Conservation (phyloP, 2,329 filamentous ascomycete genomes). For the Huntiella omanensis region DNA sequence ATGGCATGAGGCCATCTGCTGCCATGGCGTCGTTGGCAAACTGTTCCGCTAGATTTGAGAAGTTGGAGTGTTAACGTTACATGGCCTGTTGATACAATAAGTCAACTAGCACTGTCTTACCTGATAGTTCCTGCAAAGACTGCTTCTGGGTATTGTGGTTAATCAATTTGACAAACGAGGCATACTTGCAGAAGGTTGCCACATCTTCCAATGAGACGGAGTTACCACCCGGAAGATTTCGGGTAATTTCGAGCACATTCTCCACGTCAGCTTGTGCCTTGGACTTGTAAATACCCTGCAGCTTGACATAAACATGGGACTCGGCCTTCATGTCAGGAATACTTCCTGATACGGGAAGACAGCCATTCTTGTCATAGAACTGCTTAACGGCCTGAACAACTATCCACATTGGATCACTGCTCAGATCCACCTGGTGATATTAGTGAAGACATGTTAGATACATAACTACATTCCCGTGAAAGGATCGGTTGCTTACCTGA, state of each 20-base stretch:
- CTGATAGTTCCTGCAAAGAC: slow-evolving; percentile 1
- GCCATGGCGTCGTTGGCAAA: slow-evolving; percentile 33
- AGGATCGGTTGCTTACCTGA: not conserved
- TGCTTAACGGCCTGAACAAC: slow-evolving; percentile 61
- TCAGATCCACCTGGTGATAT: not conserved
- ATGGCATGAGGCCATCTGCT: slow-evolving; percentile 29
- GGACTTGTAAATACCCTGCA: slow-evolving; percentile 83
- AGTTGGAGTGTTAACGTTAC: not conserved
- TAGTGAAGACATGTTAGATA: not conserved
- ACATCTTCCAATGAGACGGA: slow-evolving; percentile 53
- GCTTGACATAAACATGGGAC: slow-evolving; percentile 69
- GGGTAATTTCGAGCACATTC: slow-evolving; percentile 52
- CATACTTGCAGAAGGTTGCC: slow-evolving; percentile 88
- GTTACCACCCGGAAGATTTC: slow-evolving; percentile 28
- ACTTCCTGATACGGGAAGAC: slow-evolving; percentile 67
- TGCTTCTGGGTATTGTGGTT: slow-evolving; percentile 24
- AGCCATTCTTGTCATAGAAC: slow-evolving; percentile 55
- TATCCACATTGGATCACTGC: slow-evolving; percentile 49
- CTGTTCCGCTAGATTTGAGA: slow-evolving; percentile 28
- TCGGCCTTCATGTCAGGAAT: slow-evolving; percentile 97
- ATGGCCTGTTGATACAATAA: too few species aligned
- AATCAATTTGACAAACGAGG: slow-evolving; percentile 78
- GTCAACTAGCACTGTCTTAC: slow-evolving; percentile 1
- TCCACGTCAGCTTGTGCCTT: slow-evolving; percentile 65
- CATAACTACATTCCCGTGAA: not conserved